phyloP scores from a whole-genome alignment of 768 basidiomycete species.

The Phlegmacium glaucopus region DNA sequence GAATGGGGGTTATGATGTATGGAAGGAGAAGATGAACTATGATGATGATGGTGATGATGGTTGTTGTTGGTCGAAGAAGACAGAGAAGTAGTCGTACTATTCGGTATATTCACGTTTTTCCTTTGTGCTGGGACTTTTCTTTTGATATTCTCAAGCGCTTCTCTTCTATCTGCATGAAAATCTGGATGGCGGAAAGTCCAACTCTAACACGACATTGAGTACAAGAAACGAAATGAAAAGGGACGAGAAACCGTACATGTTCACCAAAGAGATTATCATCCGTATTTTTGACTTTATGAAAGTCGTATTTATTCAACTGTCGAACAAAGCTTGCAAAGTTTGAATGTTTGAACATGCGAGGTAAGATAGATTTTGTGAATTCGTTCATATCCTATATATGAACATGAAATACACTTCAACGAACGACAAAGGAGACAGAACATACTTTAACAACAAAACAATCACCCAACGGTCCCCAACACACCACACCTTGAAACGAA shows the following conservation, averaged over 20 bases:
- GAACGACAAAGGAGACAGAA: not conserved
- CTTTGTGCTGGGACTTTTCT: conserved; percentile 56
- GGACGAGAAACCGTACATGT: conserved; percentile 38
- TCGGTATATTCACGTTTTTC: too few relatives aligned
- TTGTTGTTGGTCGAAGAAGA: conserved; percentile 34
- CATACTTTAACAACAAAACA: conserved; percentile 84
- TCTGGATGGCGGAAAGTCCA: conserved; percentile 63
- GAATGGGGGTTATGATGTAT: conserved; percentile 21
- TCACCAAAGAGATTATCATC: conserved; percentile 74
- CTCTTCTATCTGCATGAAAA: conserved; percentile 52
- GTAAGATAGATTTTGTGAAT: conserved; percentile 87
- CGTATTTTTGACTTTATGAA: conserved; percentile 92
- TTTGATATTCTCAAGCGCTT: conserved; percentile 57
- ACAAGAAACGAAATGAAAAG: not conserved
- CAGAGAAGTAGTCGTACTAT: too few relatives aligned
- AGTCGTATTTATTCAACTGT: conserved; percentile 95
- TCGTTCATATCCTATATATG: conserved; percentile 81
- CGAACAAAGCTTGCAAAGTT: conserved; percentile 93
- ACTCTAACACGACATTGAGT: conserved; percentile 27
- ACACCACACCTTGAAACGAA: conserved; percentile 67
- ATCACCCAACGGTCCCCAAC: conserved; percentile 82
- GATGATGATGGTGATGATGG: conserved; percentile 19
- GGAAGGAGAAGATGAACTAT: conserved; percentile 22
- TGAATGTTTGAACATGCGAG: conserved; percentile 92
- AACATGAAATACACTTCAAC: not conserved